Conservation (phyloP, 495 filamentous ascomycete genomes). For the Hamigera avellanea region DNA sequence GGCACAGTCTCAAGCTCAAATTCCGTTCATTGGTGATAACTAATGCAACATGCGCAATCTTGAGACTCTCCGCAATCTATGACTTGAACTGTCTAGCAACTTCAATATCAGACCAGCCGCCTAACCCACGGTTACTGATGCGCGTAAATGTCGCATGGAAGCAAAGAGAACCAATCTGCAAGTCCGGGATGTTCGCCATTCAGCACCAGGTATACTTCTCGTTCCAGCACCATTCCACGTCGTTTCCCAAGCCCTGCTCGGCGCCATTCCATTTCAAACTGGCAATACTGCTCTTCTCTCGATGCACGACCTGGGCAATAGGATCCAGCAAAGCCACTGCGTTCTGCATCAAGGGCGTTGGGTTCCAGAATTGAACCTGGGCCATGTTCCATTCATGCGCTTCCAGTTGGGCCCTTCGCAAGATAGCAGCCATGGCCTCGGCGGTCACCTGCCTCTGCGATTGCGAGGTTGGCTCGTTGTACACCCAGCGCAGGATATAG, state of each 20-base stretch:
- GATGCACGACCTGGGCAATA: conserved; percentile 37
- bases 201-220: conserved; percentile 95
- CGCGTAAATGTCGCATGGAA: background rate
- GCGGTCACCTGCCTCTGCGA: conserved; percentile 26
- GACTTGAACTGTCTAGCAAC: background rate
- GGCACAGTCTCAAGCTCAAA: too few relatives aligned
- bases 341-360: conserved; percentile 39
- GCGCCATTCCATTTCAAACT: conserved; percentile 53
- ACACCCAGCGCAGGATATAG: conserved; percentile 66
- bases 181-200: conserved; percentile 47
- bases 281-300: conserved; percentile 51
- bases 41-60: too few relatives aligned
- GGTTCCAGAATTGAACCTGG: conserved; percentile 56
- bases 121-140: background rate
- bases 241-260: conserved; percentile 31
- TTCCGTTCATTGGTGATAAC: too few relatives aligned
- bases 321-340: conserved; percentile 47
- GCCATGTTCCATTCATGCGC: conserved; percentile 47
- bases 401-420: conserved; percentile 42
- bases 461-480: conserved; percentile 41
- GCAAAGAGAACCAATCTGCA: too few relatives aligned
- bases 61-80: too few relatives aligned
- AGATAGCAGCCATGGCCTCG: conserved; percentile 37
- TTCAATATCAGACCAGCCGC: background rate
- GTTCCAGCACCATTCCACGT: conserved; percentile 76